Base-by-base conservation (phyloP, 1,284 basidiomycete genomes). In the Ceratobasidium sp. region DNA sequence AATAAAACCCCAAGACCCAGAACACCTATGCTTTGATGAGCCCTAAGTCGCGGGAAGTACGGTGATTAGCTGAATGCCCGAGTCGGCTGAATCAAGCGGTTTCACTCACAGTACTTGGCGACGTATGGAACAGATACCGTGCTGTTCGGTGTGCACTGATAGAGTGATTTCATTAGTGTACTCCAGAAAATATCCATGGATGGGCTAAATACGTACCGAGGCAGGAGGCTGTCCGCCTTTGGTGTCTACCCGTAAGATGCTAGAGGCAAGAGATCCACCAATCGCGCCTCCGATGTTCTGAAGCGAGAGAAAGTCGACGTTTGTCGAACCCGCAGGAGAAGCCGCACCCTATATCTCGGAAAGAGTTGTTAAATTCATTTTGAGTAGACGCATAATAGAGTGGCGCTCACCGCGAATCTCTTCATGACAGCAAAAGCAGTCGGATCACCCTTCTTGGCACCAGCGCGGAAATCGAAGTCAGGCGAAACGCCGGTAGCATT, bases 201-300 rank as follows among this genome's bases (percentile, higher is more conserved):
- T 15, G 10, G 15, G 46, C 63, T 28, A 20, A 20, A 7, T n/a
- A 44, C 63, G 40, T 56, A 68, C 63, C 51, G 69, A 73, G 13
- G 77, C 61, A 56, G 78, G 71, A 39, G 78, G 78, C 42, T 79
- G 78, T 9, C 78, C 78, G 26, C n/a, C 9, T 56, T 68, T 73
- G n/a, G 78, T 79, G 20, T 76, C 71, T n/a, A 76, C 33, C 3
- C 78, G 53, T 61, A 71, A 42, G 18, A 75, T 63, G 20, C 4
- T 75, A 13, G 42, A 55, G 6, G 78, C 78, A 10, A 79, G 51
- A 9, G 61, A 44, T n/a, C 78, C 78, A 20, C 72, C 64, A 33
- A 55, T 12, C 3, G 60, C 12, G 20, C 73, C 73, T 26, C 73
- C 73, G 20, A 79, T 56, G 23, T 79, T 76, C 39, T 64, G 39